phyloP scores from a whole-genome alignment of 2,329 filamentous ascomycete species.

The Colletotrichum chrysophilum region DNA sequence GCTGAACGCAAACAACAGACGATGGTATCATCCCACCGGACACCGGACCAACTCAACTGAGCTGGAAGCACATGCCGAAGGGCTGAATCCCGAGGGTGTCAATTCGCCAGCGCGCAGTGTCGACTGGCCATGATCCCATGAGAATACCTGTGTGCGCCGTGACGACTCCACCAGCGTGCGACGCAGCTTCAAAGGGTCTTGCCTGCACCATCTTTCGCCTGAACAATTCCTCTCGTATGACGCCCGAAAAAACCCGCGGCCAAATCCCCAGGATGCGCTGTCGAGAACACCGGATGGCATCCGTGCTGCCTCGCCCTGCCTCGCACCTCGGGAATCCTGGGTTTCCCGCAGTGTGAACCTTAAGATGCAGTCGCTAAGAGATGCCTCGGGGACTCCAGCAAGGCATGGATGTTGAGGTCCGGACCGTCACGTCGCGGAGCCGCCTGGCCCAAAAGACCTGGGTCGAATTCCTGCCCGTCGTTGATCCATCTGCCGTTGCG shows the following conservation, averaged over 20 bases:
- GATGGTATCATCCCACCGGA: neutral
- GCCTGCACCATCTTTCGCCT: neutral
- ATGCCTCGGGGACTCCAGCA: neutral
- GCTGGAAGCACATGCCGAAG: neutral
- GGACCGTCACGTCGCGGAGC: neutral
- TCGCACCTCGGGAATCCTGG: neutral
- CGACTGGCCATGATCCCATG: neutral
- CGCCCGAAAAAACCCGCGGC: neutral
- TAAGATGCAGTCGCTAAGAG: neutral
- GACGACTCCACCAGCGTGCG: conserved; percentile 6
- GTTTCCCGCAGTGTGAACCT: neutral
- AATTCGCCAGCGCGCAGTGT: neutral
- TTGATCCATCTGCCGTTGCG: neutral
- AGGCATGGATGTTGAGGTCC: neutral
- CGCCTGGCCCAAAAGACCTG: neutral
- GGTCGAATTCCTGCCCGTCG: neutral
- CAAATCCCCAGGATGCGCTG: neutral
- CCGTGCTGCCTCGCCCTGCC: neutral
- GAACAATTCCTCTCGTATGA: neutral
- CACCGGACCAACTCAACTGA: neutral
- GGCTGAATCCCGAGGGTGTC: neutral
- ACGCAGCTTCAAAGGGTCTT: neutral
- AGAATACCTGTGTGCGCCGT: neutral
- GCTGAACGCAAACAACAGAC: neutral
- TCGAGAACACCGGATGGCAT: conserved; percentile 4